These are phyloP conservation scores for Leonotis leonurus DNA, from an alignment of 257 asterid species.

Conservation along the genomic window DNA sequence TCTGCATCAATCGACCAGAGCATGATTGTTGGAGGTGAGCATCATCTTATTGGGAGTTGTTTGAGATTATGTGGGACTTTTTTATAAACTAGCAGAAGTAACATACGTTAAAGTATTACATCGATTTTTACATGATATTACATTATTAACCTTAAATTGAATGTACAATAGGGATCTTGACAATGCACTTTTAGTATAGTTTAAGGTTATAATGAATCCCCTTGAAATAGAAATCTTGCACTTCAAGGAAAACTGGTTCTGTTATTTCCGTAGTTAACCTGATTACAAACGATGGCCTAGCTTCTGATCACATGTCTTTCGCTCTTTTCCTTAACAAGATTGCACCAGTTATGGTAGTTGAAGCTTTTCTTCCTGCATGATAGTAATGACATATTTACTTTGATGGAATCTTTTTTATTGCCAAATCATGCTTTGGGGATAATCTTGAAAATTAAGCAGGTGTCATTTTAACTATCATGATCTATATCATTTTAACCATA, in stretches of 20 bases:
- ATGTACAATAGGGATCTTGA: too few species aligned
- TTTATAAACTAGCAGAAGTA: too few species aligned
- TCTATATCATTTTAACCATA: too few species aligned
- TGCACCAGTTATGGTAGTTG: background rate
- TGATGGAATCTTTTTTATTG: background rate
- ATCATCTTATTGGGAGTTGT: background rate
- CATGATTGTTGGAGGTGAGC: slow-evolving; percentile 68
- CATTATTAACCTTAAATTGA: too few species aligned
- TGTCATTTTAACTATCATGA: too few species aligned
- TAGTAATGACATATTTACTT: background rate
- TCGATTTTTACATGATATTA: too few species aligned
- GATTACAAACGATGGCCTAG: background rate
- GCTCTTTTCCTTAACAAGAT: background rate
- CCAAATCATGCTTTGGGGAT: background rate
- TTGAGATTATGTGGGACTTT: background rate
- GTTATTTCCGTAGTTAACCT: background rate
- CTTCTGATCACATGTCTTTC: background rate
- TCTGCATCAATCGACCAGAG: slow-evolving; percentile 41
- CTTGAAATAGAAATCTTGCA: background rate
- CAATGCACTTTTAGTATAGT: too few species aligned
- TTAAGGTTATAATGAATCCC: background rate
- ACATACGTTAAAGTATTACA: too few species aligned
- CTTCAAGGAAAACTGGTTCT: background rate
- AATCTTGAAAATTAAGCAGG: background rate
- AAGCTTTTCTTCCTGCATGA: background rate